Base-by-base conservation (phyloP, 768 basidiomycete genomes). In the Mrakia blollopis region DNA sequence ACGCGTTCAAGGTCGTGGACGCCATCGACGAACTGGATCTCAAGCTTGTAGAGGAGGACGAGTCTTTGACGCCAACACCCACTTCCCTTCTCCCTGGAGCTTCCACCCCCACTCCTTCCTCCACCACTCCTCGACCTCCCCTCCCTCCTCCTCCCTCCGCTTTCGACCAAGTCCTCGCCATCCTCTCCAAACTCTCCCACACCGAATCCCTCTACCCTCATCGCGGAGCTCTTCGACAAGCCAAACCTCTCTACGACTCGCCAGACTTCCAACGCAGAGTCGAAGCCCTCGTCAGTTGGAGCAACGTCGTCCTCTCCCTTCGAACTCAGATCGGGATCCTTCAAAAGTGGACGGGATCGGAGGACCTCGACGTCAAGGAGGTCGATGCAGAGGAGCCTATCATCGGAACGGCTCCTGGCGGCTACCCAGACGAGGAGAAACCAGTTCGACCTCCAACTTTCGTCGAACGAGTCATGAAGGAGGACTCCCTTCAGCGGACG, bases 291-390 rank as follows among this genome's bases (percentile, higher is more conserved):
- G 91, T 91, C 79, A 91, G 93, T 16, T 99, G 95, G 94, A 91
- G 88, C 61, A 93, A 90, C n/a, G 88, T 98, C 79, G 88, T 93
- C 74, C 88, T 88, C 35, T 89, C 91, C n/a, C 86, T 97, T n/a
- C 89, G 90, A 79, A 89, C 89, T 75, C 92, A 94, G 80, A 89
- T 96, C 74, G 83, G 86, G 35, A 87, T 93, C 52, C 86, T 98
- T 35, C 91, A 91, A 79, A 89, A 90, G 78, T 98, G 96, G 96
- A 98, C 96, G 0, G 94, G 93, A 23, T 93, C 91, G 82, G 91
- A 94, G 79, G 91, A 90, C 28, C 87, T 98, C 72, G 92, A 97
- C 81, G 77, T 78, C 63, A 78, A 78, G 57, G 74, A 74, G 73
- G 73, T 67, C 68, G 73, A 78, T 37, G 69, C 63, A 25, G 77